Percentiles rank a stretch among this genome's conserved stretches.
Evolutionary conservation across 495 filamentous ascomycete species (phyloP).

Genomic region (Zalerion maritima): DNA sequence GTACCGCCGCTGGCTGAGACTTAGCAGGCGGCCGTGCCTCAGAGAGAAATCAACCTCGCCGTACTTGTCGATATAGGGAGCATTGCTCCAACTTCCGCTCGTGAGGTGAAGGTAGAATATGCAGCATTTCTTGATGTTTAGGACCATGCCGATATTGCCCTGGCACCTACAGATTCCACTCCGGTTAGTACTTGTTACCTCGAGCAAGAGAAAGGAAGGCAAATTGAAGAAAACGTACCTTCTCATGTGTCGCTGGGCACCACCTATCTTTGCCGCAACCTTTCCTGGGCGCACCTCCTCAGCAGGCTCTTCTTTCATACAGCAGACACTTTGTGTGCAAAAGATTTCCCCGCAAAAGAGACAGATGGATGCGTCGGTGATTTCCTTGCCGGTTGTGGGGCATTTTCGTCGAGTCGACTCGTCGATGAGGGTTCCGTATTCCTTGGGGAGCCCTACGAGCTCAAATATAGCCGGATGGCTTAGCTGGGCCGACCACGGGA

Average conservation of each 20-base stretch:
- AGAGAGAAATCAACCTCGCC: slow-evolving; percentile 85
- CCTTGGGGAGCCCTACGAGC: slow-evolving; percentile 79
- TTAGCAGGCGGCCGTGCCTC: slow-evolving; percentile 68
- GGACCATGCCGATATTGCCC: slow-evolving; percentile 74
- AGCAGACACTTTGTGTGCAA: slow-evolving; percentile 88
- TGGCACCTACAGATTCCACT: slow-evolving; percentile 48
- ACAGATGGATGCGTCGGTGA: slow-evolving; percentile 80
- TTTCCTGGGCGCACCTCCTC: slow-evolving; percentile 19
- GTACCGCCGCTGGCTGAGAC: slow-evolving; percentile 84
- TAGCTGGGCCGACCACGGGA: slow-evolving; percentile 30
- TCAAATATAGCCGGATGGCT: slow-evolving; percentile 87
- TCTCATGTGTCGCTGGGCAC: slow-evolving; percentile 75
- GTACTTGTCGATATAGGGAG: slow-evolving; percentile 89
- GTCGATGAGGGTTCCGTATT: slow-evolving; percentile 84
- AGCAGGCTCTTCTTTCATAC: slow-evolving; percentile 42
- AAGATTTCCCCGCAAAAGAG: slow-evolving; percentile 93
- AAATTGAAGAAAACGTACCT: slow-evolving; percentile 44
- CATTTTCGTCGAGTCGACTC: slow-evolving; percentile 76
- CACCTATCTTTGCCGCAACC: slow-evolving; percentile 43
- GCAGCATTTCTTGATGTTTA: slow-evolving; percentile 91
- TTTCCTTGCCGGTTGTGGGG: slow-evolving; percentile 76
- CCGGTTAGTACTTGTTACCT: slow-evolving; percentile 6
- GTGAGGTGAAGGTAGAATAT: slow-evolving; percentile 69
- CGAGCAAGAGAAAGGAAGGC: too few relatives aligned
- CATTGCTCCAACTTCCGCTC: slow-evolving; percentile 72